Percentiles rank a stretch among this genome's conserved stretches.
Evolutionary conservation across 129 eudicot genomes (phyloP).

Genomic region (Kitagawia praeruptora): DNA sequence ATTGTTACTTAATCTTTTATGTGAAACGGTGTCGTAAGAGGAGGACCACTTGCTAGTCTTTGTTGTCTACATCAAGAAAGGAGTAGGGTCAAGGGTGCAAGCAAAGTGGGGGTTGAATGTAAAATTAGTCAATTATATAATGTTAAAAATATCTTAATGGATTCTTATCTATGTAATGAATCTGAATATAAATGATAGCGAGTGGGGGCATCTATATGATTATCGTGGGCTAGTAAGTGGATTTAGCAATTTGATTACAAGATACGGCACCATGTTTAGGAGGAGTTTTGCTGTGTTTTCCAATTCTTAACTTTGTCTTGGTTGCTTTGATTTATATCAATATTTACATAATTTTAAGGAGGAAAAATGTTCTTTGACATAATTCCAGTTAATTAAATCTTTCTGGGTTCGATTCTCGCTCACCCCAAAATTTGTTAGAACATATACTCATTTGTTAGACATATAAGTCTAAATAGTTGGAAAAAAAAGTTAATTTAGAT

Average conservation of each 20-base stretch:
- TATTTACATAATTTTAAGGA: no score
- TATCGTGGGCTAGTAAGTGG: background rate
- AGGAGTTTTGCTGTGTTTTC: background rate
- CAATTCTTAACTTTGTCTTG: background rate
- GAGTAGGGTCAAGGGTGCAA: slow-evolving; percentile 3
- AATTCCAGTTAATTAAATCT: no score
- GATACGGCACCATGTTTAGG: background rate
- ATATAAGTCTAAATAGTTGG: no score
- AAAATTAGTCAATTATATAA: background rate
- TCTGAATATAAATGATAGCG: background rate
- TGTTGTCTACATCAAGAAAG: background rate
- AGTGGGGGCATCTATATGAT: background rate
- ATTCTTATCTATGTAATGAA: background rate
- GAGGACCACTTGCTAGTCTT: no score
- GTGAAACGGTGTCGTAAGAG: background rate
- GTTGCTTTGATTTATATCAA: background rate
- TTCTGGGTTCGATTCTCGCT: no score
- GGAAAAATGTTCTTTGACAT: no score
- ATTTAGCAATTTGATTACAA: background rate
- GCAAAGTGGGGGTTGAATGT: slow-evolving; percentile 7
- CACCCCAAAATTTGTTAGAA: no score
- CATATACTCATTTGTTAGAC: no score
- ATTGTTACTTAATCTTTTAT: no score
- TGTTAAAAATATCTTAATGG: background rate
- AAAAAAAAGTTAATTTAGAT: no score